A percentile compares a stretch with the other conserved stretches of the same genome.
phyloP scores from a whole-genome alignment of 2,329 filamentous ascomycete genomes.

The Gnomoniopsis smithogilvyi region DNA sequence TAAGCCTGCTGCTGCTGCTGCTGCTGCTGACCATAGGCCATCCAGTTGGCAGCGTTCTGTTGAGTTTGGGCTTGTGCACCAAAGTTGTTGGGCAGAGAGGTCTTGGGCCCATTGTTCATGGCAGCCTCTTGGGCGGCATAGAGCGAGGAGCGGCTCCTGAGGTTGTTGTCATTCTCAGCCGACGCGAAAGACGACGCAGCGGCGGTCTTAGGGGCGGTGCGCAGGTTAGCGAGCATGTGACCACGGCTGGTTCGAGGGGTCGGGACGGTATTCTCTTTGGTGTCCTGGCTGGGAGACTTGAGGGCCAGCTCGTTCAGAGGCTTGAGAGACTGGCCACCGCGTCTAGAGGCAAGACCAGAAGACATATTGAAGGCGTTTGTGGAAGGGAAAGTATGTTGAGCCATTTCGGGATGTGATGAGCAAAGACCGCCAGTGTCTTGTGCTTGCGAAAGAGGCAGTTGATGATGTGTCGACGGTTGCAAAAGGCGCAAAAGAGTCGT shows the following conservation, averaged over 20 bases:
- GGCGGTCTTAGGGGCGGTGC: constrained; percentile 87
- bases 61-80: constrained; percentile 27
- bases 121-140: constrained; percentile 41
- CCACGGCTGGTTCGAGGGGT: constrained; percentile 93
- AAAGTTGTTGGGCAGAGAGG: constrained; percentile 50
- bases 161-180: constrained; percentile 37
- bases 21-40: constrained; percentile 9
- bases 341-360: constrained; percentile 77
- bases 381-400: constrained; percentile 76
- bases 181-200: constrained; percentile 63
- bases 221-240: constrained; percentile 86
- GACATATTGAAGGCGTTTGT: constrained; percentile 69
- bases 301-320: constrained; percentile 75
- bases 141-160: constrained; percentile 39
- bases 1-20: constrained; percentile 38
- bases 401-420: constrained; percentile 77
- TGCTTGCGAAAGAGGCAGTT: constrained; percentile 31
- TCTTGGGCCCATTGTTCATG: constrained; percentile 51
- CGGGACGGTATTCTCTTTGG: constrained; percentile 64
- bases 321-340: constrained; percentile 86
- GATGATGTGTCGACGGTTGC: not conserved
- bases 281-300: constrained; percentile 62
- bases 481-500: not conserved
- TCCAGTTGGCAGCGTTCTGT: constrained; percentile 27
- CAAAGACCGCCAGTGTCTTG: constrained; percentile 94